phyloP scores from a whole-genome alignment of 352 stramenopile species.

The Globisporangium yorkense region DNA sequence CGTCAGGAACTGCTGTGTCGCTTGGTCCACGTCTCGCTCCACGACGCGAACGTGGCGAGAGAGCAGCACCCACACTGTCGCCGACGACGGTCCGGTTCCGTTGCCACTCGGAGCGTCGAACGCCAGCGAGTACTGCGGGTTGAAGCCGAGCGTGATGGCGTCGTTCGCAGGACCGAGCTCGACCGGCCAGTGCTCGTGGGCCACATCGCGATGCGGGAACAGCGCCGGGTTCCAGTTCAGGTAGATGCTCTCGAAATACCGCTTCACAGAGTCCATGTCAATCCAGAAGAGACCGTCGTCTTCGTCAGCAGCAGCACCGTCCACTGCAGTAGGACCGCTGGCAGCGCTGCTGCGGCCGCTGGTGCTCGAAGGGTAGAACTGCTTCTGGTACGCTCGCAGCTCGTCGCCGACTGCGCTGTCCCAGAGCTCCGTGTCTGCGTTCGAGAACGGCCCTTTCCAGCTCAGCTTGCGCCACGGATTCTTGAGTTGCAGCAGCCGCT shows the following conservation, averaged over 20 bases:
- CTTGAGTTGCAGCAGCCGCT: constrained; percentile 91
- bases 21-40: constrained; percentile 51
- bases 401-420: constrained; percentile 48
- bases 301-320: constrained; percentile 8
- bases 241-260: constrained; percentile 93
- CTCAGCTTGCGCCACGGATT: constrained; percentile 93
- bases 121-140: constrained; percentile 91
- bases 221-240: constrained; percentile 94
- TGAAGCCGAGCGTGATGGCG: constrained; percentile 89
- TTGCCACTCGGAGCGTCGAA: constrained; percentile 29
- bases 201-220: constrained; percentile 80
- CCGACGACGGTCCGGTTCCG: constrained; percentile 17
- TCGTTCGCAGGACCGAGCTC: constrained; percentile 85
- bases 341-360: neutral
- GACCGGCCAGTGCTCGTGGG: constrained; percentile 81
- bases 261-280: constrained; percentile 89
- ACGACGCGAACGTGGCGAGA: constrained; percentile 89
- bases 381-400: constrained; percentile 42
- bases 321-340: too few species aligned
- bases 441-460: constrained; percentile 85
- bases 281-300: constrained; percentile 98
- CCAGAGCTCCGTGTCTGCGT: constrained; percentile 49
- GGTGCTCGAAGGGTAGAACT: constrained; percentile 33
- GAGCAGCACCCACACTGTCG: constrained; percentile 89
- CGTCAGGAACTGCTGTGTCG: constrained; percentile 78